Evolutionary conservation across 2,329 filamentous ascomycete species (phyloP), one percentile per base, ranked within the genome.

Genomic region (Penicillium sp.): DNA sequence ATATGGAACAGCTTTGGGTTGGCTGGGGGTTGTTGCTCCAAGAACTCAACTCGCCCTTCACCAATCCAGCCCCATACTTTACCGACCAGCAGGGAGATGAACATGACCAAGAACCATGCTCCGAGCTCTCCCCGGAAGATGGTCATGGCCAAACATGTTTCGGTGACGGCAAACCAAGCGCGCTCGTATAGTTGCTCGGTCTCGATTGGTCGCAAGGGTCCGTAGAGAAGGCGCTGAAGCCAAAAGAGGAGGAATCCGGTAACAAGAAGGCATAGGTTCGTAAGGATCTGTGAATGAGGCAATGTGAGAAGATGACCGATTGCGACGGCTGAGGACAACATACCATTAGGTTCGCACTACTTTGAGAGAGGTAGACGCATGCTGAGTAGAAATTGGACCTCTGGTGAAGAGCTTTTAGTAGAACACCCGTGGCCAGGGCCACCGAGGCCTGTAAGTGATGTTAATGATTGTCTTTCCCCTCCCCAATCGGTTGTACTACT

Each of bases 61-160:
- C 91, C 92, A 63, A 99, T 96, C 94, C 95, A 99, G 52, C 92
- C 91, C 92, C 95, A 99, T 45, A 99, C 89, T 77, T 97, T 97
- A 51, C 92, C 92, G 3, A 92, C 93, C 44, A 99, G 84, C 38
- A 99, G 82, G 24, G 88, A 87, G 14, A 95, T 90, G 73, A 99
- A 97, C 92, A 99, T 97, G 67, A 94, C 86, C 55, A 99, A 80
- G 69, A 97, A 96, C 87, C 92, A 95, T 40, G 89, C 90, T 43
- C 94, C 93, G 16, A 99, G 86, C 71, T 97, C 92, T 60, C 97
- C 94, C 43, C 94, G 84, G 75, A 99, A 97, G 61, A 96, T 96
- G 29, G 94, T 97, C 93, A 99, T 97, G 29, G 94, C 94, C 60
- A 99, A 81, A 69, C 92, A 91, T 60, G 94, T 99, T 77, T 99